Percentiles rank a stretch among this genome's conserved stretches.
phyloP scores from a whole-genome alignment of 2,329 filamentous ascomycete genomes.

The Talaromyces marneffei region DNA sequence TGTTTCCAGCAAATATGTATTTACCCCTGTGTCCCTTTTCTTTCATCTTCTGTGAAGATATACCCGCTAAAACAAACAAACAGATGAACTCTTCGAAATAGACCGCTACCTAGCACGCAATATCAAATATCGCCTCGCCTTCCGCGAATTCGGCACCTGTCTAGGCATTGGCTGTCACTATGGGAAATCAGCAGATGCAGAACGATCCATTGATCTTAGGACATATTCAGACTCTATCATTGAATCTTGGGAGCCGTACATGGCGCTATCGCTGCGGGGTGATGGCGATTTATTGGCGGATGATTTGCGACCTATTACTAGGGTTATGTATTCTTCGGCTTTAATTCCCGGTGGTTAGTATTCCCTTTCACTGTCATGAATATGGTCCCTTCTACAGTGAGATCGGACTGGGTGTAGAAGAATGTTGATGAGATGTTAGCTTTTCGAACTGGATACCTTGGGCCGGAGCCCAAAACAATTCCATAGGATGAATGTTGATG shows the following conservation, averaged over 20 bases:
- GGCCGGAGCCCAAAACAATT: conserved; percentile 26
- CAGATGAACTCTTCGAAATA: conserved; percentile 34
- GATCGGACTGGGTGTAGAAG: neutral
- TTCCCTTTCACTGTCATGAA: neutral
- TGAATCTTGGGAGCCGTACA: conserved; percentile 34
- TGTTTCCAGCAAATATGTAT: conserved; percentile 36
- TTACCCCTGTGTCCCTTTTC: neutral
- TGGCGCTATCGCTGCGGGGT: conserved; percentile 32
- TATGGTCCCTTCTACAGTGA: neutral
- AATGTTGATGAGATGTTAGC: conserved; percentile 18
- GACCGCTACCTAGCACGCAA: conserved; percentile 32
- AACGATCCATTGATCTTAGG: conserved; percentile 27
- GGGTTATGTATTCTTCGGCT: conserved; percentile 54
- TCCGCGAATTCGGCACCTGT: conserved; percentile 51
- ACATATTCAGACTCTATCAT: conserved; percentile 32
- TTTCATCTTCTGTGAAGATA: too few relatives aligned
- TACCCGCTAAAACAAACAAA: neutral
- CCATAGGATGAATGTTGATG: neutral
- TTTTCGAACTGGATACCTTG: conserved; percentile 33
- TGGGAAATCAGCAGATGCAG: conserved; percentile 30
- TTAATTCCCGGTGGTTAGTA: conserved; percentile 51
- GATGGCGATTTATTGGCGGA: conserved; percentile 21
- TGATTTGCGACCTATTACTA: conserved; percentile 50
- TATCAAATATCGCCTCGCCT: conserved; percentile 42
- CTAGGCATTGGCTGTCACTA: conserved; percentile 44